Evolutionary conservation across 2,329 filamentous ascomycete species (phyloP), one percentile per base, ranked within the genome.

Genomic region (Cadophora sp.): DNA sequence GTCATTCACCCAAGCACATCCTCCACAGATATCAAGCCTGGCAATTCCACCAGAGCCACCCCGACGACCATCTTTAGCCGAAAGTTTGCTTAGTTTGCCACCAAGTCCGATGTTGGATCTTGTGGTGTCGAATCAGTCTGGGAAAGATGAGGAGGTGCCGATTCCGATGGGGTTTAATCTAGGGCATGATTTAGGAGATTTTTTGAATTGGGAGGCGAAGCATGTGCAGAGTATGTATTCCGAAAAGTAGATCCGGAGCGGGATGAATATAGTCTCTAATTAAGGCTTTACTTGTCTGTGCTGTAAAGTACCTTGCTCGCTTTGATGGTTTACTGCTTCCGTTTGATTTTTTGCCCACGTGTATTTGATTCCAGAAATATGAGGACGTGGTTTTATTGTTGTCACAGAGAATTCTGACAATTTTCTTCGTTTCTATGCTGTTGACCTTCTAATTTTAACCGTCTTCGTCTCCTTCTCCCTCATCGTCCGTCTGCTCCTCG

Each of bases 121-220:
- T 5, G 62, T 70, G 1, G 34, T 62, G 14, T 50, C 68, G 24
- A 60, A 9, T 48, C 22, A 46, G 22, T 55, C 40, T 19, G 56
- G 56, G 16, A 69, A 64, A 26, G 69, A 72, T 43, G 70, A 79
- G 34, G 80, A 81, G 63, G 75, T 80, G 11, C 24, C 62, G 26
- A 82, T 86, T 64, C 84, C 86, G 0, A 89, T 89, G 87, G 86
- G 86, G 0, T 89, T 84, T 74, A 89, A 89, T 70, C 79, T 89
- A 2, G 82, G 83, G 12, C 85, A 88, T 69, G 87, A 89, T 73
- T 74, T 89, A 48, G 85, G 84, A 1, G 86, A 89, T 69, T 89
- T 87, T 72, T 74, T 89, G 59, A 81, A 79, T 65, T 89, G 86
- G 86, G 86, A 87, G 76, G 66, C 67, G 27, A 65, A 69, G 22